Conservation (phyloP, 129 eudicot genomes). For the Tagetes erecta region DNA sequence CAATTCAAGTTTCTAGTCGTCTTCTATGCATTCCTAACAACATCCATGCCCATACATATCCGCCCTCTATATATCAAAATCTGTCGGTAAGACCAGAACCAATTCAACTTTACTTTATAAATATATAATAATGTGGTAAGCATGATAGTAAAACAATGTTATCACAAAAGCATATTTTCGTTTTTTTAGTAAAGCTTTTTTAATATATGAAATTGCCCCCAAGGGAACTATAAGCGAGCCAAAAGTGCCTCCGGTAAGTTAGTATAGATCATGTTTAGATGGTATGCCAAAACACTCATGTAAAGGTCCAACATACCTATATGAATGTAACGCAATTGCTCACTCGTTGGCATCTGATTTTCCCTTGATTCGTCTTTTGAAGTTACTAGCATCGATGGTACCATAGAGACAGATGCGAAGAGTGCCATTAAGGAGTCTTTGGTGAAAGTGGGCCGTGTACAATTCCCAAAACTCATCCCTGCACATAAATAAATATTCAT, state of each 20-base stretch:
- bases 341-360: slow-evolving; percentile 27
- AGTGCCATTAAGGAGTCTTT: slow-evolving; percentile 57
- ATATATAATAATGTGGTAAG: no score
- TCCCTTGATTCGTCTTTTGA: slow-evolving; percentile 30
- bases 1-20: neutral
- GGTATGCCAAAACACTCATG: slow-evolving; percentile 10
- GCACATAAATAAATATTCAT: slow-evolving; percentile 16
- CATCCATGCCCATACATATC: neutral
- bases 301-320: slow-evolving; percentile 14
- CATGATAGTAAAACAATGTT: no score
- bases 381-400: slow-evolving; percentile 36
- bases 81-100: no score
- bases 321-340: slow-evolving; percentile 7
- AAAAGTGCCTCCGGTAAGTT: neutral
- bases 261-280: neutral
- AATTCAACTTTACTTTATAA: no score
- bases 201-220: no score
- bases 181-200: no score
- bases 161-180: no score
- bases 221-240: no score
- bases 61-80: slow-evolving; percentile 18
- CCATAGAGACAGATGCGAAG: slow-evolving; percentile 78
- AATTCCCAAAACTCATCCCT: slow-evolving; percentile 96
- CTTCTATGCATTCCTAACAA: neutral
- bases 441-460: slow-evolving; percentile 70